These are phyloP conservation scores for Astraeus odoratus DNA, from an alignment of 768 basidiomycete species.

Conservation along the genomic window DNA sequence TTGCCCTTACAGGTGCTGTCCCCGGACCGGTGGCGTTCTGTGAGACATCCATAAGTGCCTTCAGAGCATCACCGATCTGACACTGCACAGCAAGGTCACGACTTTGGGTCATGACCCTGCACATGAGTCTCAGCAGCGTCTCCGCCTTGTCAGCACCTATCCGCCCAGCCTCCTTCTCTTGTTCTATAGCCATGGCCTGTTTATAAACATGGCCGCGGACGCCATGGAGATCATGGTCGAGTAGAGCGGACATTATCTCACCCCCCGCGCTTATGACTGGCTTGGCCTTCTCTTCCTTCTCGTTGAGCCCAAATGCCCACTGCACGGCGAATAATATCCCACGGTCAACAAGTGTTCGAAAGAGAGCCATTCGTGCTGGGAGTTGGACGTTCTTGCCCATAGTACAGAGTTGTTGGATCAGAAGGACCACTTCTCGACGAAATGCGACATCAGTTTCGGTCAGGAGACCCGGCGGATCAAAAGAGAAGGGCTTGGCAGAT, in stretches of 20 bases:
- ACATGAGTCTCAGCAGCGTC: conserved; percentile 71
- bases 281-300: conserved; percentile 42
- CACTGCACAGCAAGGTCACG: conserved; percentile 83
- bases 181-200: conserved; percentile 67
- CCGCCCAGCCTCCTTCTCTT: conserved; percentile 51
- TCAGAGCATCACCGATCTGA: conserved; percentile 83
- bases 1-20: conserved; percentile 27
- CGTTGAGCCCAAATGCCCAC: conserved; percentile 76
- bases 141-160: conserved; percentile 57
- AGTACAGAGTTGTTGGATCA: conserved; percentile 86
- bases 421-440: conserved; percentile 72
- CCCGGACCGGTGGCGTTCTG: conserved; percentile 33
- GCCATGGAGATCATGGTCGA: conserved; percentile 88
- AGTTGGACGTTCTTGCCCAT: conserved; percentile 98
- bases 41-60: conserved; percentile 75
- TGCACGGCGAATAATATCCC: conserved; percentile 89
- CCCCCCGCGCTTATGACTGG: conserved; percentile 75
- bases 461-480: conserved; percentile 49
- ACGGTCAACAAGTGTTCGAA: conserved; percentile 80
- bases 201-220: conserved; percentile 81
- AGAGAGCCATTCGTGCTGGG: conserved; percentile 75
- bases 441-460: conserved; percentile 48
- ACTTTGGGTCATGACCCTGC: conserved; percentile 70
- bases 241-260: conserved; percentile 74
- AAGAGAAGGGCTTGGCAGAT: conserved; percentile 37